Conservation (phyloP, 495 filamentous ascomycete species). For the Ramalina peruviana region DNA sequence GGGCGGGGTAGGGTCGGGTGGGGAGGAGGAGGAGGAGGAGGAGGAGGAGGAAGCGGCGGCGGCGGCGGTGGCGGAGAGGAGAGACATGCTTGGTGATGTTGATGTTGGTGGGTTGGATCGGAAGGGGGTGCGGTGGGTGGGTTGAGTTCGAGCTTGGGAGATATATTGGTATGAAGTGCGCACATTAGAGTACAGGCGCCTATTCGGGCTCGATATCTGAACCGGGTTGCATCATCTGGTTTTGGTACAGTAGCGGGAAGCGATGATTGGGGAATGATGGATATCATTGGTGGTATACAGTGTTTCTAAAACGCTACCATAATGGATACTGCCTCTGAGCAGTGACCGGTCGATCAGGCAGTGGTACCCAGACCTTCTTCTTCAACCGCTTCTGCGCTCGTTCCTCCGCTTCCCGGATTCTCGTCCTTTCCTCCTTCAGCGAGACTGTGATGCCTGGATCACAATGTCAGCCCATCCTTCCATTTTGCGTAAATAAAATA, state of each 20-base stretch:
- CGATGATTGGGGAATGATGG: too few relatives aligned
- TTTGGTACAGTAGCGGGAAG: too few relatives aligned
- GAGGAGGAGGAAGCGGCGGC: slow-evolving; percentile 1
- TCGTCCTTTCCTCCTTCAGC: slow-evolving; percentile 85
- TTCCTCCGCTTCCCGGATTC: slow-evolving; percentile 65
- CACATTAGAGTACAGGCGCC: too few relatives aligned
- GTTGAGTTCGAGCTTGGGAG: too few relatives aligned
- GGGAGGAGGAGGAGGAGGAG: slow-evolving; percentile 14
- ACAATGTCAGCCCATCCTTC: background rate
- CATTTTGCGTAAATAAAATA: background rate
- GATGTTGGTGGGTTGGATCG: too few relatives aligned
- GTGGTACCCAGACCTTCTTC: slow-evolving; percentile 66
- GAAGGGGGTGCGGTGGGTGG: background rate
- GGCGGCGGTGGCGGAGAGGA: background rate
- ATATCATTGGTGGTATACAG: too few relatives aligned
- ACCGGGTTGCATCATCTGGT: too few relatives aligned
- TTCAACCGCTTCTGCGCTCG: slow-evolving; percentile 51
- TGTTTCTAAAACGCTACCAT: slow-evolving; percentile 41
- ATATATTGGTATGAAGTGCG: too few relatives aligned
- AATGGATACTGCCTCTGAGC: slow-evolving; percentile 77
- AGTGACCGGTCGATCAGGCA: slow-evolving; percentile 65
- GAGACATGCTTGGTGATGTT: background rate
- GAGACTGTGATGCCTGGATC: slow-evolving; percentile 57
- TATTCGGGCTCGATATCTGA: too few relatives aligned
- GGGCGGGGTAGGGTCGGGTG: slow-evolving; percentile 34